Conservation (phyloP, 805 yeast genomes). For the Myxozyma neotropica region DNA sequence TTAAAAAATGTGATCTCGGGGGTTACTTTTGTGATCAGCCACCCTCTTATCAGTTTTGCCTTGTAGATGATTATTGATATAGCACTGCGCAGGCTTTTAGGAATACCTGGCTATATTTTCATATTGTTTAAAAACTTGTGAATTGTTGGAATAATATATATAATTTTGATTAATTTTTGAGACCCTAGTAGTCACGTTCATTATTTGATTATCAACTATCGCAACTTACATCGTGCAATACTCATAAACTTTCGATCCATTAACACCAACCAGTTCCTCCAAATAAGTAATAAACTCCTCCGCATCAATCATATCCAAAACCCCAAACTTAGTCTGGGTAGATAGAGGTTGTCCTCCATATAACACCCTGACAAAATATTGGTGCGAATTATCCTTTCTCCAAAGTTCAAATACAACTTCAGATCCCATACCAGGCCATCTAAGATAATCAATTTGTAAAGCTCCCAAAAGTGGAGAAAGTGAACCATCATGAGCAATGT, state of each 20-base stretch:
- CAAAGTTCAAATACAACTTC: conserved; percentile 49
- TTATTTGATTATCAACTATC: no score
- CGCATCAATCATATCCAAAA: conserved; percentile 19
- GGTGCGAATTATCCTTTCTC: conserved; percentile 34
- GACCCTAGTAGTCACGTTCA: no score
- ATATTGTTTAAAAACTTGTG: no score
- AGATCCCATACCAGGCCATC: conserved; percentile 57
- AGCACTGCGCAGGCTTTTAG: no score
- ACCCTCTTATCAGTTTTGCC: not conserved
- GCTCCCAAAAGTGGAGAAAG: conserved; percentile 44
- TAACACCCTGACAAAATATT: conserved; percentile 44
- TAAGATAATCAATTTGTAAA: conserved; percentile 43
- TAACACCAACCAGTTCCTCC: conserved; percentile 15
- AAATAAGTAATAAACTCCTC: conserved; percentile 19
- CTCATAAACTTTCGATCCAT: conserved; percentile 11
- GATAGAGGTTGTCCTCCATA: conserved; percentile 41
- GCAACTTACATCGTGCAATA: conserved; percentile 11
- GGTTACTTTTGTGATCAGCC: not conserved
- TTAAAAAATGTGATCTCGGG: not conserved
- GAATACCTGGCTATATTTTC: no score
- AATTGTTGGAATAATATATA: not conserved
- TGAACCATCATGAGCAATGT: conserved; percentile 51
- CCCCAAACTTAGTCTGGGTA: conserved; percentile 22
- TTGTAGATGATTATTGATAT: no score
- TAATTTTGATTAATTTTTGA: not conserved